Evolutionary conservation across 176 grass and related monocot species (phyloP).

Genomic region (Phoenix dactylifera): DNA sequence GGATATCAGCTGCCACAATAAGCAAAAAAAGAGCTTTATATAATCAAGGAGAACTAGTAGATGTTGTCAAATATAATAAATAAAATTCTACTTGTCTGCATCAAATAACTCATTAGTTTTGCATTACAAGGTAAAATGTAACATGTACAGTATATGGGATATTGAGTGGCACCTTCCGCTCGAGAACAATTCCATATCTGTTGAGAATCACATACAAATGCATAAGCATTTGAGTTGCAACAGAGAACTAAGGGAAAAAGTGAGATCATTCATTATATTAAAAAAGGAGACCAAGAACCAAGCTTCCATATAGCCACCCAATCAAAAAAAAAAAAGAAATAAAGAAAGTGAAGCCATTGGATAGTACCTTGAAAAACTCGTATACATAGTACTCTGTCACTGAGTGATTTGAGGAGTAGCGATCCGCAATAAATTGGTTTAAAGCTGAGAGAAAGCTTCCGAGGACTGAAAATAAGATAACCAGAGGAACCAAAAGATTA

Average conservation of each 20-base stretch:
- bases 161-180: slow-evolving; percentile 39
- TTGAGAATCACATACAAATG: slow-evolving; percentile 19
- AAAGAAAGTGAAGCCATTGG: no score
- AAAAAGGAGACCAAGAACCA: no score
- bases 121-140: no score
- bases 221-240: slow-evolving; percentile 15
- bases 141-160: no score
- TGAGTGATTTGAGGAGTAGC: slow-evolving; percentile 83
- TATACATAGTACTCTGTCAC: slow-evolving; percentile 93
- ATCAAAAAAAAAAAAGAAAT: no score
- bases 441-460: slow-evolving; percentile 93
- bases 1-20: slow-evolving; percentile 59
- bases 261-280: no score
- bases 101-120: no score
- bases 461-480: slow-evolving; percentile 43
- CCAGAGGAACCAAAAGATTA: neutral
- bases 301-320: no score
- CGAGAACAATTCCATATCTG: slow-evolving; percentile 99
- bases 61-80: no score
- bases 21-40: neutral
- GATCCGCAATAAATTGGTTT: slow-evolving; percentile 90
- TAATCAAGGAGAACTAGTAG: neutral
- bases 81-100: no score
- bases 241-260: no score
- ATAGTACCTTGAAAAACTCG: slow-evolving; percentile 81